These are phyloP conservation scores for Moniliella sp. DNA, from an alignment of 1,284 basidiomycete species.

Conservation along the genomic window DNA sequence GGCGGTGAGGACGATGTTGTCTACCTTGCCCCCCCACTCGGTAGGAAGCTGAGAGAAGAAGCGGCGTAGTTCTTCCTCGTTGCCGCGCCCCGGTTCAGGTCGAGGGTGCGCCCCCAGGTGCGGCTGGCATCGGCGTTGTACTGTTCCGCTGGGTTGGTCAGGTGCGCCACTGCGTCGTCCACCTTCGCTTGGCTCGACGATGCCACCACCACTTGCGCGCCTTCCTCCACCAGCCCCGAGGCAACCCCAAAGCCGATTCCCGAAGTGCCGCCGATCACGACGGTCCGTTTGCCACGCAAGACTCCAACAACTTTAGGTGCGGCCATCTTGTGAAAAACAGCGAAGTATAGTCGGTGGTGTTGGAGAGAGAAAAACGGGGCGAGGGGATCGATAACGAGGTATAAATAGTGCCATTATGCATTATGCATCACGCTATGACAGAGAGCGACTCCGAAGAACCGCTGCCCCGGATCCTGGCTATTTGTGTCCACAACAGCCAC, in stretches of 20 bases:
- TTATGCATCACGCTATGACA: no score
- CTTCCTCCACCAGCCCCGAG: conserved; percentile 10
- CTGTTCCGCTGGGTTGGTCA: conserved; percentile 6
- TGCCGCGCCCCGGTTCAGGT: conserved; percentile 5
- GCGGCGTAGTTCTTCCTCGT: no score
- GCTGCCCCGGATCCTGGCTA: no score
- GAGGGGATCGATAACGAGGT: no score
- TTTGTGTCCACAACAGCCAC: no score
- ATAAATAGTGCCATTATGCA: no score
- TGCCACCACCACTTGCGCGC: conserved; percentile 7
- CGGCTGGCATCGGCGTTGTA: conserved; percentile 9
- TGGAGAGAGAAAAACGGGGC: no score
- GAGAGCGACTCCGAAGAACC: no score
- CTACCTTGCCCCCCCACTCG: conserved; percentile 6
- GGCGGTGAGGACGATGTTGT: conserved; percentile 11
- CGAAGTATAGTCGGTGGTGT: no score
- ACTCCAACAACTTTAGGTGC: background rate
- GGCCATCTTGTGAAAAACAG: no score
- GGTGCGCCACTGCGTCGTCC: conserved; percentile 2
- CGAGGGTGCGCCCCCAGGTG: conserved; percentile 5
- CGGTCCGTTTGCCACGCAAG: conserved; percentile 1
- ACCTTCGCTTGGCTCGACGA: conserved; percentile 5
- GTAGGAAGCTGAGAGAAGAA: conserved; percentile 6
- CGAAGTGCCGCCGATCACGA: conserved; percentile 11
- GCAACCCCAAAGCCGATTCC: conserved; percentile 12